Evolutionary conservation across 805 yeast genomes (phyloP).

Genomic region (Ogataea zsoltii): DNA sequence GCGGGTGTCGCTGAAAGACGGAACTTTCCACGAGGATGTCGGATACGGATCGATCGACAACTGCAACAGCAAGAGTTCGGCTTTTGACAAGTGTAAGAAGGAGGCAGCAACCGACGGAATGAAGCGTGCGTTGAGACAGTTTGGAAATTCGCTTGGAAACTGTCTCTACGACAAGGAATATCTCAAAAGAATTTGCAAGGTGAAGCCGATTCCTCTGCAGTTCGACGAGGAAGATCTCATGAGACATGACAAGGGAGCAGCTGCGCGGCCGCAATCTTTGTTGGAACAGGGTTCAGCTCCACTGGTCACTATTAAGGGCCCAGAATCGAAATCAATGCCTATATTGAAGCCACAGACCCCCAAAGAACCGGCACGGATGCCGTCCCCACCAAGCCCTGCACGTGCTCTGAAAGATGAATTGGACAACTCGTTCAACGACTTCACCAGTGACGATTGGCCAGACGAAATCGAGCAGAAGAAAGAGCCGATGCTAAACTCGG

Average conservation of each 20-base stretch:
- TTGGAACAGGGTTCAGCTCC: constrained; percentile 8
- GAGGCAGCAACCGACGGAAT: constrained; percentile 85
- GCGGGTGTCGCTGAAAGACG: constrained; percentile 73
- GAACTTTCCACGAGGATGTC: constrained; percentile 75
- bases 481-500: constrained; percentile 23
- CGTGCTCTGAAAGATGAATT: constrained; percentile 9
- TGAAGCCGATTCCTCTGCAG: constrained; percentile 34
- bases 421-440: constrained; percentile 49
- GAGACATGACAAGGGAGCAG: constrained; percentile 26
- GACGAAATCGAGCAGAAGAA: constrained; percentile 25
- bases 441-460: constrained; percentile 49
- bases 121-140: constrained; percentile 75
- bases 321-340: constrained; percentile 17
- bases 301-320: constrained; percentile 4
- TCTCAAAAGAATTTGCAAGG: constrained; percentile 49
- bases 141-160: constrained; percentile 79
- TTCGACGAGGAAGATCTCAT: constrained; percentile 35
- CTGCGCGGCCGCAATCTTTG: constrained; percentile 10
- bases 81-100: constrained; percentile 78
- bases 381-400: constrained; percentile 1
- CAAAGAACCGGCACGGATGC: neutral
- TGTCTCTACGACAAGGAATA: constrained; percentile 80
- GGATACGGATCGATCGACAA: constrained; percentile 78
- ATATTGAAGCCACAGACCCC: neutral
- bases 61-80: constrained; percentile 67